Base-by-base conservation (phyloP, 179 eudicot species). In the Heliamphora pulchella region DNA sequence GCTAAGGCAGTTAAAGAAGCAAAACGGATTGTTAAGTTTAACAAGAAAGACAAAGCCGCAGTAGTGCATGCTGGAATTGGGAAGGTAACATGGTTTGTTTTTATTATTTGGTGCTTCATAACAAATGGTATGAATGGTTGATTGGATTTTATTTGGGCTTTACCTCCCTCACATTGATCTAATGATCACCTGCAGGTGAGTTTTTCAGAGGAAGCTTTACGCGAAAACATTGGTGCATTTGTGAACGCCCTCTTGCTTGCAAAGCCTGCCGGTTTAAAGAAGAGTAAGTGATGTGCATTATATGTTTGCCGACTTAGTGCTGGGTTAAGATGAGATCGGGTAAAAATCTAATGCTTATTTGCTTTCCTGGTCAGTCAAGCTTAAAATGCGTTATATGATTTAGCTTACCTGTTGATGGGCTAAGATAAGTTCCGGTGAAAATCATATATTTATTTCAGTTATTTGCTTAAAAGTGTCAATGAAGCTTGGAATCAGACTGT, bases 41-140 rank as follows among this genome's bases (percentile, higher is more conserved):
- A 90, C 80, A 89, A 89, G 90, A 93, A 91, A 87, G 97, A 93
- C 71, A 87, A 87, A 84, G 80, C 86, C 84, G 89, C 98, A 59
- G 92, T 95, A 79, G 97, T 95, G 83, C 97, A 95, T 85, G 97
- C 91, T 55, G 97, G 97, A 57, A 85, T 95, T 8, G 98, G 98
- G 78, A 93, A 95, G 97, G 98, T 95, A 86, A 44, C 15, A 14
- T 64, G 44, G 5, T 48, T 63, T 78, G 61, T 15, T 68, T 78
- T 8, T 59, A 0, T 47, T 79, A 48, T 55, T 4, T 53, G 50
- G 55, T 64, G 41, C n/a, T 82, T 43, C 57, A 81, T 54, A 20
- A 13, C 13, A 10, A 3, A 2, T 3, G 5, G 10, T 46, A 57
- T 17, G 66, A 50, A 50, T 50, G 17, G 46, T 53, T 84, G 20